Percentiles rank a stretch among this genome's conserved stretches.
These are phyloP conservation scores for Artemisia tridentata DNA, from an alignment of 129 eudicot genomes.

Conservation along the genomic window DNA sequence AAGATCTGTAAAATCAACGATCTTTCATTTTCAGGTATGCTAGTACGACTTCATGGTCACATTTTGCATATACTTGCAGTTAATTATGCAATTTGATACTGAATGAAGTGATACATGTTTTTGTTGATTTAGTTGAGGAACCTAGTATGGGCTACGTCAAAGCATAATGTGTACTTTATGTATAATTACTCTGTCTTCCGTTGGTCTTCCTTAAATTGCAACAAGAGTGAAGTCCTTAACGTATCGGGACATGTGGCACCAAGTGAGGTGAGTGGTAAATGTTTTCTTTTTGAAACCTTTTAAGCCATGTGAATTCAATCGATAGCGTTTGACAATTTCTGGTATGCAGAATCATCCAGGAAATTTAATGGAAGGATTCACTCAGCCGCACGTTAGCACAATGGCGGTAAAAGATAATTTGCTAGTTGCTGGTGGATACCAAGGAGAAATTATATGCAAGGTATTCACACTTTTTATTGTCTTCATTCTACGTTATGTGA, in stretches of 20 bases:
- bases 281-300: neutral
- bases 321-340: neutral
- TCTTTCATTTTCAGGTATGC: conserved; percentile 82
- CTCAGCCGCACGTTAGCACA: conserved; percentile 87
- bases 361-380: conserved; percentile 79
- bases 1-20: conserved; percentile 79
- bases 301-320: neutral
- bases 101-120: neutral
- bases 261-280: conserved; percentile 58
- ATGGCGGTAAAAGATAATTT: conserved; percentile 76
- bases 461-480: conserved; percentile 20
- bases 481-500: neutral
- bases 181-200: conserved; percentile 68
- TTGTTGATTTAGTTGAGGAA: conserved; percentile 63
- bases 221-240: conserved; percentile 71
- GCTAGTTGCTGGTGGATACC: conserved; percentile 90
- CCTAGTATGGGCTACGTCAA: conserved; percentile 87
- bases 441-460: conserved; percentile 95
- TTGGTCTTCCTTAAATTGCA: conserved; percentile 67
- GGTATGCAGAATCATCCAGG: conserved; percentile 77
- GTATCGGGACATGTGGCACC: conserved; percentile 91
- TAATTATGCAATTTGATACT: neutral
- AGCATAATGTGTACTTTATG: conserved; percentile 81
- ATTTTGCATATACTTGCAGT: neutral
- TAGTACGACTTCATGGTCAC: neutral